Conservation (phyloP, 495 filamentous ascomycete species). For the Aspergillus biplanus region DNA sequence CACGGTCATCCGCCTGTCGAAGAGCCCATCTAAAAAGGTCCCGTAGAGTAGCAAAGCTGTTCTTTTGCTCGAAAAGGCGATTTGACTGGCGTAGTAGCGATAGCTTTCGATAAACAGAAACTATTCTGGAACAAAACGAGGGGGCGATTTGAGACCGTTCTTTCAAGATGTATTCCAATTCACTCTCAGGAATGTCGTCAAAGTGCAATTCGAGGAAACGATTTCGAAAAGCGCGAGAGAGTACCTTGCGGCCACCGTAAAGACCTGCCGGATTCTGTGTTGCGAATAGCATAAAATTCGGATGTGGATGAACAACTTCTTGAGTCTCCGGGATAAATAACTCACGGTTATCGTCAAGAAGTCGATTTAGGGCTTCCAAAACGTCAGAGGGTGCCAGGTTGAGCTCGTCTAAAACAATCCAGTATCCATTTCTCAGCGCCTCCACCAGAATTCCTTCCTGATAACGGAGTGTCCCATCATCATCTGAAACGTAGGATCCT, state of each 20-base stretch:
- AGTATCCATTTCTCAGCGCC: slow-evolving; percentile 88
- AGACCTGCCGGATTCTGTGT: slow-evolving; percentile 97
- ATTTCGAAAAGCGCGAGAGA: slow-evolving; percentile 95
- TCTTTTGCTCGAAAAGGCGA: slow-evolving; percentile 93
- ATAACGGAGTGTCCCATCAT: slow-evolving; percentile 81
- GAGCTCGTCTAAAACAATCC: slow-evolving; percentile 97
- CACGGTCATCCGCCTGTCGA: slow-evolving; percentile 77
- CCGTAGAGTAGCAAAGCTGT: slow-evolving; percentile 94
- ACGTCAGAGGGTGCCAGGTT: slow-evolving; percentile 97
- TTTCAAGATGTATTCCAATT: slow-evolving; percentile 90
- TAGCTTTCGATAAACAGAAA: slow-evolving; percentile 90
- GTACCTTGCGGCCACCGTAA: slow-evolving; percentile 90
- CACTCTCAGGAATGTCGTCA: slow-evolving; percentile 94
- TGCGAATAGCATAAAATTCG: slow-evolving; percentile 98
- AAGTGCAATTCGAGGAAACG: slow-evolving; percentile 97
- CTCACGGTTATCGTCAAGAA: slow-evolving; percentile 97
- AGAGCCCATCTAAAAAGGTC: slow-evolving; percentile 98
- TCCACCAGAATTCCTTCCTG: slow-evolving; percentile 95
- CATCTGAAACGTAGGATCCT: slow-evolving; percentile 86
- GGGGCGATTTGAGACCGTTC: slow-evolving; percentile 86
- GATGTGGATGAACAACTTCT: slow-evolving; percentile 85
- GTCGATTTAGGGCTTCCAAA: slow-evolving; percentile 89
- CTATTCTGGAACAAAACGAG: slow-evolving; percentile 87
- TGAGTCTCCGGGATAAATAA: slow-evolving; percentile 97
- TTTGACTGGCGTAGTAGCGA: slow-evolving; percentile 86